Conservation (phyloP, 495 filamentous ascomycete genomes). For the Aspergillus sclerotioniger region DNA sequence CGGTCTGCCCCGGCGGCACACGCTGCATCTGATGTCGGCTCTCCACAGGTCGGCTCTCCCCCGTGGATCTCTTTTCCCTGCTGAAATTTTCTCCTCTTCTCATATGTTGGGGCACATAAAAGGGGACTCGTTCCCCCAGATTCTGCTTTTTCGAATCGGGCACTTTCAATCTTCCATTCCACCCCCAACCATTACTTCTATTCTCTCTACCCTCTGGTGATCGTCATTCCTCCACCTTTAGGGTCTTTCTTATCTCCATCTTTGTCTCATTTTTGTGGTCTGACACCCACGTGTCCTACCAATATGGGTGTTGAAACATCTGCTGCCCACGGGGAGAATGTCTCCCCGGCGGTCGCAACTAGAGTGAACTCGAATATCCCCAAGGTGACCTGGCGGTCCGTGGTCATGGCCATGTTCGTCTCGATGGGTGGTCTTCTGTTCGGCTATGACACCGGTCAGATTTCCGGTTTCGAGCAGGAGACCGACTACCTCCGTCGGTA, state of each 20-base stretch:
- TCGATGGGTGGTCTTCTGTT: conserved; percentile 71
- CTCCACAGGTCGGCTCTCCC: conserved; percentile 5
- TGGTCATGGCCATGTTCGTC: conserved; percentile 54
- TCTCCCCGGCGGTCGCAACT: conserved; percentile 30
- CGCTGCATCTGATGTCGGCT: conserved; percentile 5
- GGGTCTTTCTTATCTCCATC: conserved; percentile 2
- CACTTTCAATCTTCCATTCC: background rate
- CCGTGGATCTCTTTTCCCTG: conserved; percentile 4
- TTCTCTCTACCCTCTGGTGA: background rate
- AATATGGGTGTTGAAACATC: conserved; percentile 37
- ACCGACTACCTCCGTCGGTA: conserved; percentile 47
- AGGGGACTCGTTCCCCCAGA: conserved; percentile 2
- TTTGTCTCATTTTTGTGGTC: background rate
- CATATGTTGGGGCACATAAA: background rate
- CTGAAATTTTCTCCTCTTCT: conserved; percentile 6
- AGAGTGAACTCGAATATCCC: conserved; percentile 42
- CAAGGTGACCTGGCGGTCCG: conserved; percentile 41
- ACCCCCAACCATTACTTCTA: background rate
- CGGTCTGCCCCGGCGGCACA: conserved; percentile 6
- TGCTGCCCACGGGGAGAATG: conserved; percentile 38
- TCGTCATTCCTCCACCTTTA: background rate
- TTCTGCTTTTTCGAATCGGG: background rate
- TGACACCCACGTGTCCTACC: background rate
- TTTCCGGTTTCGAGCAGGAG: conserved; percentile 62
- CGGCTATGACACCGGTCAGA: conserved; percentile 52